Evolutionary conservation across 495 filamentous ascomycete genomes (phyloP), one percentile per base, ranked within the genome.

Genomic region (Podospora bellae-mahoneyi): DNA sequence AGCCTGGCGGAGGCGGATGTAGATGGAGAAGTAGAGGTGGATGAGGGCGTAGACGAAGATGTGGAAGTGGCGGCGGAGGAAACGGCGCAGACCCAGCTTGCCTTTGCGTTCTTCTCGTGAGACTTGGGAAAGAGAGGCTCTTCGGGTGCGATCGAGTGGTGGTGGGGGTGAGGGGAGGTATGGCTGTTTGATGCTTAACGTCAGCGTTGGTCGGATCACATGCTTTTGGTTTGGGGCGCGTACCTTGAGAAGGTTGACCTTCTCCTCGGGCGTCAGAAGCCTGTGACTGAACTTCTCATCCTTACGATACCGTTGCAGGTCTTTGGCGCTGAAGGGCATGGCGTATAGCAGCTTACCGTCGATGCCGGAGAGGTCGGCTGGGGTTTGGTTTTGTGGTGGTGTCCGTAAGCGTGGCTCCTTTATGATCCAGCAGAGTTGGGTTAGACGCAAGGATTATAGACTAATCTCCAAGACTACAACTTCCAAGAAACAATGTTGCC

Each of bases 1-100:
- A 48, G 87, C 86, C 73, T 90, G 88, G 48, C 94, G 86, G 59
- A 93, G 78, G 39, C 92, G 92, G 60, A 97, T 86, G 73, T 95
- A 93, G 71, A 97, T 82, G 1, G 90, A 91, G 81, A 97, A 97
- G 74, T 97, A 74, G 61, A 88, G 81, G 72, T 97, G 92, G 63
- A 96, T 86, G 54, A 92, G 65, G 59, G 85, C 83, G 78, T 90
- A 96, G 64, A 92, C 77, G 19, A 94, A 72, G 20, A 87, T 73
- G 77, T 96, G 85, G 48, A 94, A 71, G 70, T 89, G 86, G 4
- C 80, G 84, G 66, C 81, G 86, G 48, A 96, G 68, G 71, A 94
- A 91, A 23, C 85, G 86, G 68, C 90, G 86, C 26, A 94, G 81
- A 26, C 90, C 82, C 57, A 87, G 69, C 58, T 79, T 75, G 34